Conservation (phyloP, 163 green algal species). For the Chloromonas sp. region DNA sequence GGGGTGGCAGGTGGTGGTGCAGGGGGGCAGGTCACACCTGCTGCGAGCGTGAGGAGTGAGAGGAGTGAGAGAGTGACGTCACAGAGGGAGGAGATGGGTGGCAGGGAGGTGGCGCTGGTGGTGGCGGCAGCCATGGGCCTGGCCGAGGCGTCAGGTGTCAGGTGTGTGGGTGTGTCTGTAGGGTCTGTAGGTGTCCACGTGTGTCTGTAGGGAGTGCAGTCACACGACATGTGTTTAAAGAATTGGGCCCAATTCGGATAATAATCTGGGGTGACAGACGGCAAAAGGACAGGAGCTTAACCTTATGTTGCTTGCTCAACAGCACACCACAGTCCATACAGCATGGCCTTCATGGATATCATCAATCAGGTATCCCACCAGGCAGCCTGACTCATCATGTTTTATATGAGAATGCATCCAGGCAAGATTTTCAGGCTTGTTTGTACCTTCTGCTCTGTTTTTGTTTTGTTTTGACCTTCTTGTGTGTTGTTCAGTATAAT, state of each 20-base stretch:
- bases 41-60: not conserved
- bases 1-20: not conserved
- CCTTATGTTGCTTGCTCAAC: not conserved
- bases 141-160: not conserved
- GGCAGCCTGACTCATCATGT: too few species aligned
- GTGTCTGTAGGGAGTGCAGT: not conserved
- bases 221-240: not conserved
- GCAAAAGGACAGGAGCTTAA: not conserved
- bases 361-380: not conserved
- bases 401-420: too few species aligned
- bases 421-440: too few species aligned
- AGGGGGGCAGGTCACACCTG: not conserved
- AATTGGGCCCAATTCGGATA: not conserved
- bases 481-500: not conserved
- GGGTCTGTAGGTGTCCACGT: not conserved
- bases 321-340: not conserved
- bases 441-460: too few species aligned
- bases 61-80: not conserved
- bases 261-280: too few species aligned
- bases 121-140: not conserved
- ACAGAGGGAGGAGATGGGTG: not conserved
- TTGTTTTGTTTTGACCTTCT: too few species aligned
- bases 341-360: not conserved
- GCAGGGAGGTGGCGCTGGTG: not conserved
- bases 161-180: not conserved